Percentiles rank a stretch among this genome's conserved stretches.
phyloP scores from a whole-genome alignment of 1,284 basidiomycete genomes.

The Ceratobasidium theobromae region DNA sequence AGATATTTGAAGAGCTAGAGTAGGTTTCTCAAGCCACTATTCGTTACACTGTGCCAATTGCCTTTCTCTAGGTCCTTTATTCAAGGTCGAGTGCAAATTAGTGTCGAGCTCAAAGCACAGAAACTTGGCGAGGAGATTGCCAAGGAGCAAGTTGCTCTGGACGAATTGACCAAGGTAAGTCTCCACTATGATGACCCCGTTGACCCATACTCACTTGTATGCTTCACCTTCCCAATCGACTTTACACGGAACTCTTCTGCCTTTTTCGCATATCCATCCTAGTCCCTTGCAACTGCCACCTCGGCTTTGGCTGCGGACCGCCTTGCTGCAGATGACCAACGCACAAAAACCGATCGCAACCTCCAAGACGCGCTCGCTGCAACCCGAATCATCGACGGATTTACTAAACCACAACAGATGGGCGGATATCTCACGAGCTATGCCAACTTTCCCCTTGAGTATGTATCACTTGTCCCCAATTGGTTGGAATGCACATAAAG shows the following conservation, averaged over 20 bases:
- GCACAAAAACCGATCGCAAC: conserved; percentile 69
- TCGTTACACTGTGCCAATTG: not conserved
- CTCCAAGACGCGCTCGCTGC: conserved; percentile 74
- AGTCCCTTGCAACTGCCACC: conserved; percentile 12
- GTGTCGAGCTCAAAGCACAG: conserved; percentile 71
- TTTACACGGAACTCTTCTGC: too few species aligned
- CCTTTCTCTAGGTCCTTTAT: conserved; percentile 58
- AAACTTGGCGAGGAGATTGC: conserved; percentile 73
- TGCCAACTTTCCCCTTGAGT: conserved; percentile 82
- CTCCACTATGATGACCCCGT: not conserved
- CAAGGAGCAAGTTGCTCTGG: conserved; percentile 60
- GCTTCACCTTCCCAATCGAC: too few species aligned
- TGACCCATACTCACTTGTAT: not conserved
- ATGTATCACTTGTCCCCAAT: conserved; percentile 39
- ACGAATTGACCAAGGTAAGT: conserved; percentile 62
- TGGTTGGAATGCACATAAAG: not conserved
- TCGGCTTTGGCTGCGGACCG: conserved; percentile 15
- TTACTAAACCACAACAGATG: conserved; percentile 67
- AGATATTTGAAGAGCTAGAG: conserved; percentile 70
- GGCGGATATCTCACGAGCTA: conserved; percentile 69
- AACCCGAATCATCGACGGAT: conserved; percentile 71
- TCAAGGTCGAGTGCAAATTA: conserved; percentile 73
- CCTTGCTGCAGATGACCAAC: conserved; percentile 41
- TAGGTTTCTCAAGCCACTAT: conserved; percentile 44
- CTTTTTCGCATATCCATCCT: not conserved